Base-by-base conservation (phyloP, 345 rosid genomes). In the Aethionema arabicum region DNA sequence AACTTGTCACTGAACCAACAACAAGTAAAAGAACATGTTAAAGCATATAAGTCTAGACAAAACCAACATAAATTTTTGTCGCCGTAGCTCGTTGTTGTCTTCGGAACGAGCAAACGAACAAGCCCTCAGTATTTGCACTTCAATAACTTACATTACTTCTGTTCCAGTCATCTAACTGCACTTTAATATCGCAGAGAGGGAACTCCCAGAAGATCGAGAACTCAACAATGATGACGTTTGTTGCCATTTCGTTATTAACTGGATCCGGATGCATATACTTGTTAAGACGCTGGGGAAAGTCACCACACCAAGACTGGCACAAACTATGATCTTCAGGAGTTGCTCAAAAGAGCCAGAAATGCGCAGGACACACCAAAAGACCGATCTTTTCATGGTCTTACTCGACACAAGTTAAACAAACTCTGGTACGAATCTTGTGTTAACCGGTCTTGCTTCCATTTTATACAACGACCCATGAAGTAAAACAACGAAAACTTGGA, bases 241-340 rank as follows among this genome's bases (percentile, higher is more conserved):
- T 83, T 38, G 88, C 95, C 6, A 8, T 86, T 15, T 92, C 86
- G 36, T 76, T 93, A 50, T 90, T 87, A 61, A 16, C 50, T 1
- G 88, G 92, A 10, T 85, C 92, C 59, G 88, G 84, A 47, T 90
- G 92, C 73, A 82, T 93, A 87, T 78, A 84, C 78, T 58, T 81
- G 32, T 59, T 93, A 77, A 87, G 92, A 82, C 80, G 74, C 46
- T 79, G 83, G 78, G 99, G 99, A 52, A 93, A 93, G 82, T 95
- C 87, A 72, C 99, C 88, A 4, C 85, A 84, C 69, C 90, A 81
- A 60, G 83, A 84, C 76, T 82, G 88, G 86, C 96, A 81, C 67
- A 87, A 87, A 56, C 66, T 75, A 57, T 93, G 81, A 87, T 49
- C 63, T 27, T 40, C 52, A 56, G 40, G 50, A 27, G 56, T 12